Evolutionary conservation across 2,329 filamentous ascomycete species (phyloP).

Genomic region (Trichoderma oligosporum): DNA sequence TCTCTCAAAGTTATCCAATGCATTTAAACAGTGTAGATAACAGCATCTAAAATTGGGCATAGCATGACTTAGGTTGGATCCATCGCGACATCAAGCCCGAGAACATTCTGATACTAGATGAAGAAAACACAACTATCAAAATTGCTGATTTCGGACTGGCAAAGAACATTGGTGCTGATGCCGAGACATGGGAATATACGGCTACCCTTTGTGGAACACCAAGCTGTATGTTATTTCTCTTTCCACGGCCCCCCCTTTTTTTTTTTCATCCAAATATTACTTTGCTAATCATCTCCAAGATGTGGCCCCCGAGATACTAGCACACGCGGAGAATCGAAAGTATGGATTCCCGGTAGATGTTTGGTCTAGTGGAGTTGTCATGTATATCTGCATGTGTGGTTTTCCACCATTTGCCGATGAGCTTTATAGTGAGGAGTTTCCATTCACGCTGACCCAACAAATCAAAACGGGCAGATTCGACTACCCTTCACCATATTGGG

Average conservation of each 20-base stretch:
- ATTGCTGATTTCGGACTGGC: slow-evolving; percentile 87
- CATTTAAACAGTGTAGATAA: too few relatives aligned
- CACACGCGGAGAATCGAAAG: slow-evolving; percentile 61
- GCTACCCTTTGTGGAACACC: slow-evolving; percentile 74
- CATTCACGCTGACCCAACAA: slow-evolving; percentile 70
- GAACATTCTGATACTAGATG: background rate
- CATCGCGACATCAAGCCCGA: slow-evolving; percentile 61
- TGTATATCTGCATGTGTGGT: slow-evolving; percentile 80
- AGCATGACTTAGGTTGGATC: slow-evolving; percentile 60
- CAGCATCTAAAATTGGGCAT: background rate
- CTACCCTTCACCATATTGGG: slow-evolving; percentile 91
- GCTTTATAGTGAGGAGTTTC: slow-evolving; percentile 68
- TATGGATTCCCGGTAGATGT: slow-evolving; percentile 78
- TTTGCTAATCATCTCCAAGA: background rate
- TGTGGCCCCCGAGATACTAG: slow-evolving; percentile 57
- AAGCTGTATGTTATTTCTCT: background rate
- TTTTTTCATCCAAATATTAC: too few relatives aligned
- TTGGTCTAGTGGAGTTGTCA: slow-evolving; percentile 80
- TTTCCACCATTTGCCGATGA: slow-evolving; percentile 88
- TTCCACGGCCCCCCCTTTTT: too few relatives aligned
- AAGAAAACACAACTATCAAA: slow-evolving; percentile 46
- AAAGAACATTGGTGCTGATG: slow-evolving; percentile 66
- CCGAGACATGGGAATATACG: slow-evolving; percentile 79
- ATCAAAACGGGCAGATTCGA: slow-evolving; percentile 82
- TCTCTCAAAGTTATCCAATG: background rate